Conservation (phyloP, 2,329 filamentous ascomycete genomes). For the Trichocomaceae sp. region DNA sequence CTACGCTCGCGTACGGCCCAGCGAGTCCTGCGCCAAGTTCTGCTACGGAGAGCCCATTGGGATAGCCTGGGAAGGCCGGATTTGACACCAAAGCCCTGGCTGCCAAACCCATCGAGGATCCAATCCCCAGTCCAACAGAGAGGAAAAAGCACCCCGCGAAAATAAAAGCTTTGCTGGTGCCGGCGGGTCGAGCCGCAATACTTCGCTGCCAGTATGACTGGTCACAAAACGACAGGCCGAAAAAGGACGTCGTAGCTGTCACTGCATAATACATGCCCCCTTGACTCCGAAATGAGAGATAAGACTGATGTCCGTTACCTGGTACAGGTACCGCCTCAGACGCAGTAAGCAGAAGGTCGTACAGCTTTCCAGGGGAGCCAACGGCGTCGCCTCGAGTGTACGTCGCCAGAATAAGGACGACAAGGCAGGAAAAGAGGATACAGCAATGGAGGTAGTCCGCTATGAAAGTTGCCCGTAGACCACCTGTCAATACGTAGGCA, state of each 20-base stretch:
- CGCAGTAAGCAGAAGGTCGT: constrained; percentile 33
- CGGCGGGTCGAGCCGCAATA: constrained; percentile 38
- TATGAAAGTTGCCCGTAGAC: constrained; percentile 37
- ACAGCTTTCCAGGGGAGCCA: constrained; percentile 30
- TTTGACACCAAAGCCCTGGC: constrained; percentile 41
- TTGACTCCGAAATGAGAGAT: constrained; percentile 33
- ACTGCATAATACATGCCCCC: constrained; percentile 34
- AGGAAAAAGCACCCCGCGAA: constrained; percentile 33
- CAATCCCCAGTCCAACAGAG: constrained; percentile 40
- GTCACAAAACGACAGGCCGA: constrained; percentile 33
- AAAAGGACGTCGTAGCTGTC: constrained; percentile 33
- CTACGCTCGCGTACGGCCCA: constrained; percentile 28
- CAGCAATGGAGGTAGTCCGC: constrained; percentile 39
- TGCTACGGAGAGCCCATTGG: constrained; percentile 25
- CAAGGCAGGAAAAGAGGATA: constrained; percentile 27
- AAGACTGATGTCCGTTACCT: constrained; percentile 27
- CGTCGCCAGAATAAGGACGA: constrained; percentile 28
- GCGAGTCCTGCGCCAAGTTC: constrained; percentile 30
- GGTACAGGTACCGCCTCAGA: constrained; percentile 27
- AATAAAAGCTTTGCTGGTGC: constrained; percentile 38
- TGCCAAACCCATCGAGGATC: constrained; percentile 37
- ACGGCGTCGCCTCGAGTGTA: constrained; percentile 20
- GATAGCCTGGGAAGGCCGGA: constrained; percentile 48
- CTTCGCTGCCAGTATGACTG: constrained; percentile 43
- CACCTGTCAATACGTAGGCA: constrained; percentile 37